Base-by-base conservation (phyloP, 2,329 filamentous ascomycete species). In the Cladosporium sp. region DNA sequence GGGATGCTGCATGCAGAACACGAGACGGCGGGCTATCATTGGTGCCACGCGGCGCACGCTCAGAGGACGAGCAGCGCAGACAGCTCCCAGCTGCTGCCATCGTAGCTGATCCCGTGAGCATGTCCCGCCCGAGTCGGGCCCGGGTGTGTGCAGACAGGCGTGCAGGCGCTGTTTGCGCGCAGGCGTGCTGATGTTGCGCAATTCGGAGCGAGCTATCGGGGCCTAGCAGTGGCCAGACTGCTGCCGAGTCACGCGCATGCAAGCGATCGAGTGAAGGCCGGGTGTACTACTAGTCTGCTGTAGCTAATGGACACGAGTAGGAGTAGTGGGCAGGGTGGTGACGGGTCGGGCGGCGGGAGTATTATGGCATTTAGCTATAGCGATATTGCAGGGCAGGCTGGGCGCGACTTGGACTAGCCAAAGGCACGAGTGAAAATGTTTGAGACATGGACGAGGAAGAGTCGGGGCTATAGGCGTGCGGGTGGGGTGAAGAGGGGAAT, bases 191-290 rank as follows among this genome's bases (percentile, higher is more conserved):
- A 11, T 39, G 36, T 51, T 51, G 49, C 49, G 49, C 49, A 37
- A 51, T 39, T 22, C 8, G 30, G 36, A 22, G 49, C 49, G 49
- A 51, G 47, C 30, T 36, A 22, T 30, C 47, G 36, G 30, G 47
- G 43, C 2, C 47, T 37, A 37, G 36, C n/a, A 51, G 20, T 51
- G 49, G 19, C 49, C 49, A 51, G 49, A 51, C 52, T n/a, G 42
- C 20, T 42, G 52, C 28, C 54, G 54, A 56, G 37, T 56, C 30
- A 43, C 34, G 54, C 43, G 34, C 30, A 49, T 56, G 42, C 54
- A 39, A 34, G 54, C 42, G 54, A 56, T 56, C 54, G 54, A 39
- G 42, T n/a, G 43, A 52, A 34, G 30, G 30, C 30, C 30, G 30
- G 30, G 2, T 34, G 30, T 34, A 34, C 30, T 34, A 34, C 30